phyloP scores from a whole-genome alignment of 1,284 basidiomycete species.

The Volvariella volvacea region DNA sequence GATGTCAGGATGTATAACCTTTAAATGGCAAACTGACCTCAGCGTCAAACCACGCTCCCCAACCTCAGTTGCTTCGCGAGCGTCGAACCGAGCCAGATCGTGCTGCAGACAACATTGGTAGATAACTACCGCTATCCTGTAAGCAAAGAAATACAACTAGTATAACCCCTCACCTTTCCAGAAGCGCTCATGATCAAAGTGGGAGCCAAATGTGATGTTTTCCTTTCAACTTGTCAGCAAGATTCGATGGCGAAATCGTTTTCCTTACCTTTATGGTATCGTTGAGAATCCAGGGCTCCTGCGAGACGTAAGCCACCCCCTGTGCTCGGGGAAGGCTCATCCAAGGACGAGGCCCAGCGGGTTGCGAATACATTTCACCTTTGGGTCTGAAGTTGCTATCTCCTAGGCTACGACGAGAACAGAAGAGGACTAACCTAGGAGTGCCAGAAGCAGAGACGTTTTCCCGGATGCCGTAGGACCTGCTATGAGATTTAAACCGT shows the following conservation, averaged over 20 bases:
- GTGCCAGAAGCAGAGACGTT: background rate
- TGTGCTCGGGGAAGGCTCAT: constrained; percentile 55
- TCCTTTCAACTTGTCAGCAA: constrained; percentile 26
- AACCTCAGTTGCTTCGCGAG: constrained; percentile 67
- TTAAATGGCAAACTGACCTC: background rate
- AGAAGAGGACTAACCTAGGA: background rate
- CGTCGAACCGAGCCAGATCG: constrained; percentile 55
- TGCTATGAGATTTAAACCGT: constrained; percentile 37
- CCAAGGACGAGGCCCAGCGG: constrained; percentile 47
- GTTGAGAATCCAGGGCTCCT: constrained; percentile 69
- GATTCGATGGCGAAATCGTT: background rate
- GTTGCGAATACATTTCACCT: constrained; percentile 54
- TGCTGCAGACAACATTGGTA: constrained; percentile 49
- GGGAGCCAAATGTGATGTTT: constrained; percentile 78
- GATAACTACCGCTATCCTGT: constrained; percentile 13
- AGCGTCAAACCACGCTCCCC: constrained; percentile 41
- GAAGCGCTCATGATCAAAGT: constrained; percentile 66
- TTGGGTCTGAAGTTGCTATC: background rate
- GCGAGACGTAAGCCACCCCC: constrained; percentile 67
- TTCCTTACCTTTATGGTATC: constrained; percentile 18
- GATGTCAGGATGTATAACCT: background rate
- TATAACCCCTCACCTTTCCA: constrained; percentile 41
- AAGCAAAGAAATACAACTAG: background rate
- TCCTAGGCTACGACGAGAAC: no score
- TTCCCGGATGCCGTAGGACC: background rate